These are phyloP conservation scores for Neoarthrinium moseri DNA, from an alignment of 2,329 filamentous ascomycete genomes.

Conservation along the genomic window DNA sequence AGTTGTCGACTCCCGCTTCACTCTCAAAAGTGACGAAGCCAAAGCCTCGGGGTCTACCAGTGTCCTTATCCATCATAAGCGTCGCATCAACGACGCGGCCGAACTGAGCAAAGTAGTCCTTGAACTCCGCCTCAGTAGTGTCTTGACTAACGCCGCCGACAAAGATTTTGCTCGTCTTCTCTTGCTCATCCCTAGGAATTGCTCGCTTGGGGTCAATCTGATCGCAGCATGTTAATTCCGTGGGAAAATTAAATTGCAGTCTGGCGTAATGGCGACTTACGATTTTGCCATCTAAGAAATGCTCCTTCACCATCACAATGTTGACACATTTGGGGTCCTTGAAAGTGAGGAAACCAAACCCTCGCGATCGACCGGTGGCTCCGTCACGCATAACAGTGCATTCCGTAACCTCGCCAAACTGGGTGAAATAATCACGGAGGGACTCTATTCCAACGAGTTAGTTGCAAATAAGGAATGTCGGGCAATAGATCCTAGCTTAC, in stretches of 20 bases:
- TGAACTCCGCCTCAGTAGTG: conserved; percentile 93
- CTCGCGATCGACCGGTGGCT: conserved; percentile 86
- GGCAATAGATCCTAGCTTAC: conserved; percentile 54
- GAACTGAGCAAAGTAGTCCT: conserved; percentile 95
- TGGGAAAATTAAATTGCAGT: neutral
- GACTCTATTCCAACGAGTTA: conserved; percentile 64
- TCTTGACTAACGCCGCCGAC: conserved; percentile 97
- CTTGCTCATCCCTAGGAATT: conserved; percentile 95
- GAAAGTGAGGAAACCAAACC: conserved; percentile 97
- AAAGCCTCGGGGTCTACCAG: conserved; percentile 91
- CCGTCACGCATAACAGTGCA: conserved; percentile 99
- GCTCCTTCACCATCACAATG: conserved; percentile 99
- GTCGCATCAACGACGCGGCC: conserved; percentile 95
- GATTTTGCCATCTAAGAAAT: conserved; percentile 97
- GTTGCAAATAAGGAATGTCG: neutral
- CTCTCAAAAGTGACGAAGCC: conserved; percentile 98
- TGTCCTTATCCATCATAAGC: conserved; percentile 99
- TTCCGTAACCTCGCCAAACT: conserved; percentile 95
- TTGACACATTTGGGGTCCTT: conserved; percentile 97
- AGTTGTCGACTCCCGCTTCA: conserved; percentile 90
- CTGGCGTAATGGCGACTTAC: conserved; percentile 54
- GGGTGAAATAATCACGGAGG: conserved; percentile 92
- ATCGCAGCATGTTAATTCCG: conserved; percentile 11
- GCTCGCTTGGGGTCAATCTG: conserved; percentile 98
- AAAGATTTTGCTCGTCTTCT: conserved; percentile 98